Evolutionary conservation across 148 eudicot species (phyloP).

Genomic region (Chenopodium formosanum): DNA sequence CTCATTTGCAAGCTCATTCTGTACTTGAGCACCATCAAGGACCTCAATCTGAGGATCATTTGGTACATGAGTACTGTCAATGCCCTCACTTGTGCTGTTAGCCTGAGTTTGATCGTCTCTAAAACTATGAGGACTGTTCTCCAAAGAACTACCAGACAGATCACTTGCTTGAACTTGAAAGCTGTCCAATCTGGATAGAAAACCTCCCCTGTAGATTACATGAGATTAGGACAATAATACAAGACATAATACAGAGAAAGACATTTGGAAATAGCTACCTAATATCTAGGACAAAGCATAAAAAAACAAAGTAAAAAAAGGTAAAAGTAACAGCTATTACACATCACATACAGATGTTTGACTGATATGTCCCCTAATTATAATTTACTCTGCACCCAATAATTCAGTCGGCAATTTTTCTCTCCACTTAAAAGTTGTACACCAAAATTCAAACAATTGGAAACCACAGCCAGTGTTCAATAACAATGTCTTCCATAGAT

Average conservation of each 20-base stretch:
- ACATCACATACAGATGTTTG: not conserved
- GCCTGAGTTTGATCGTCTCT: slow-evolving; percentile 36
- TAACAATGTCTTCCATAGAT: not conserved
- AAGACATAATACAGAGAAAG: not conserved
- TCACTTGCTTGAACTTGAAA: slow-evolving; percentile 36
- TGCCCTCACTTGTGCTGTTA: slow-evolving; percentile 33
- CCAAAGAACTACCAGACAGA: slow-evolving; percentile 42
- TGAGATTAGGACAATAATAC: not conserved
- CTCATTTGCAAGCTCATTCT: not conserved
- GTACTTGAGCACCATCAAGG: not conserved
- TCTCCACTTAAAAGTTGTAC: not conserved
- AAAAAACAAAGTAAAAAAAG: not conserved
- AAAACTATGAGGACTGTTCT: slow-evolving; percentile 22
- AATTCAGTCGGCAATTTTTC: not conserved
- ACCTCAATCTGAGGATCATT: slow-evolving; percentile 14
- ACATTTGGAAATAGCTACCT: not conserved
- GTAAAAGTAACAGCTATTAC: not conserved
- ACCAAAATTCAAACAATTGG: not conserved
- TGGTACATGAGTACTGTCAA: slow-evolving; percentile 33
- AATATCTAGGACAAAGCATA: not conserved
- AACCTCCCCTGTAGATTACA: slow-evolving; percentile 68
- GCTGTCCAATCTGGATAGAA: slow-evolving; percentile 62
- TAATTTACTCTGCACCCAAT: not conserved
- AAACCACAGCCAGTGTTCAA: not conserved
- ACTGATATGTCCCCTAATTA: not conserved